These are phyloP conservation scores for Aspergillus ellipticus DNA, from an alignment of 495 filamentous ascomycete genomes.

Conservation along the genomic window DNA sequence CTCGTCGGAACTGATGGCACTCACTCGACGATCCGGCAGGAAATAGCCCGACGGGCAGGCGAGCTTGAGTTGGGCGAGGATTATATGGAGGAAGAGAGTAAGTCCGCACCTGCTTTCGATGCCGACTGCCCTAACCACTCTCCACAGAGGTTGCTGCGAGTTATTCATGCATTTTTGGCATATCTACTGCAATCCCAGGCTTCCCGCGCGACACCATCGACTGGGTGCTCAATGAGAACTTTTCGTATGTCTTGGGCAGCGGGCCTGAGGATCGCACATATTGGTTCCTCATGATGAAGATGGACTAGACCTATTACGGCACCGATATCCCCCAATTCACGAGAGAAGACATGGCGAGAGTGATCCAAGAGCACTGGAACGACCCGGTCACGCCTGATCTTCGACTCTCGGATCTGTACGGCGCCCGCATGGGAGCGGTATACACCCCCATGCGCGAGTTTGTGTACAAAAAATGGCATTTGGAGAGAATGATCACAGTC, in stretches of 20 bases:
- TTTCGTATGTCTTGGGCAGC: conserved; percentile 21
- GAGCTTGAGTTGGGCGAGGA: conserved; percentile 15
- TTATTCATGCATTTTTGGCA: conserved; percentile 25
- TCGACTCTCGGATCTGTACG: conserved; percentile 17
- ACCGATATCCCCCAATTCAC: conserved; percentile 35
- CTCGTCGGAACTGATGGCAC: conserved; percentile 53
- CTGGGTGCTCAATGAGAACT: conserved; percentile 17
- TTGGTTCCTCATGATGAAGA: conserved; percentile 20
- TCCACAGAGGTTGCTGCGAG: conserved; percentile 20
- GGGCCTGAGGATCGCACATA: conserved; percentile 21
- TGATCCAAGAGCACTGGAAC: conserved; percentile 22
- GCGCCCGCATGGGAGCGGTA: conserved; percentile 6
- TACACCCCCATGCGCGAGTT: conserved; percentile 21
- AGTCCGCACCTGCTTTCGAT: background rate
- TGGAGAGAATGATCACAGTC: conserved; percentile 20
- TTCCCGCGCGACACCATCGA: conserved; percentile 8
- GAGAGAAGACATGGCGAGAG: conserved; percentile 20
- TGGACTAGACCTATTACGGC: conserved; percentile 25
- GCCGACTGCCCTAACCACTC: background rate
- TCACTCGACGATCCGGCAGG: conserved; percentile 38
- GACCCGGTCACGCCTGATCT: conserved; percentile 27
- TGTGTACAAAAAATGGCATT: conserved; percentile 24
- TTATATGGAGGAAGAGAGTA: conserved; percentile 18
- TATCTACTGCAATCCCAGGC: conserved; percentile 13
- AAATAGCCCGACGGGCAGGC: conserved; percentile 35